Evolutionary conservation across 1,284 basidiomycete genomes (phyloP).

Genomic region (Cutaneotrichosporon cyanovorans): DNA sequence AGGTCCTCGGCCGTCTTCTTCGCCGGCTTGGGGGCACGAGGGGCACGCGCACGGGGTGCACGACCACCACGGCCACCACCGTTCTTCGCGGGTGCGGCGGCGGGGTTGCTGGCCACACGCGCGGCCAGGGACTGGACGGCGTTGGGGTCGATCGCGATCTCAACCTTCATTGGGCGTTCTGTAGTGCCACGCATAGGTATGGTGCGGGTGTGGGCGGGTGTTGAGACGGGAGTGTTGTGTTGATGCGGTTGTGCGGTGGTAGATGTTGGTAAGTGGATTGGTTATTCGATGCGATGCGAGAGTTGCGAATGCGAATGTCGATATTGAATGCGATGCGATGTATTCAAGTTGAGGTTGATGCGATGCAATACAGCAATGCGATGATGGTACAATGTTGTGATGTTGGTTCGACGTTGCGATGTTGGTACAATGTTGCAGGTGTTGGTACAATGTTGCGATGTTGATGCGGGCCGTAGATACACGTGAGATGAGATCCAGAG

Average conservation of each 20-base stretch:
- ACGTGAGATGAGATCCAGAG: no score
- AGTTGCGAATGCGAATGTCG: no score
- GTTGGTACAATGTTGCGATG: no score
- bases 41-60: slow-evolving; percentile 45
- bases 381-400: no score
- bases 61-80: slow-evolving; percentile 46
- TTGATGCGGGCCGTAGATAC: no score
- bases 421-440: no score
- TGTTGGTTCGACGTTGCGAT: no score
- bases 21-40: slow-evolving; percentile 44
- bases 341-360: neutral
- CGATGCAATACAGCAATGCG: neutral
- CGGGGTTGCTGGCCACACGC: slow-evolving; percentile 50
- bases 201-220: neutral
- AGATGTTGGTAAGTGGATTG: neutral
- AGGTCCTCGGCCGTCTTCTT: slow-evolving; percentile 53
- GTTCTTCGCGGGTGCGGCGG: slow-evolving; percentile 25
- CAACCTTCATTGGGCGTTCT: slow-evolving; percentile 98
- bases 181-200: slow-evolving; percentile 32
- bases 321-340: no score
- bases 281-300: no score
- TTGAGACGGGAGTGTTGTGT: neutral
- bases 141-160: slow-evolving; percentile 86
- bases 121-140: slow-evolving; percentile 61
- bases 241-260: slow-evolving; percentile 2